phyloP scores from a whole-genome alignment of 2,329 filamentous ascomycete genomes.

The Periconia sp. region DNA sequence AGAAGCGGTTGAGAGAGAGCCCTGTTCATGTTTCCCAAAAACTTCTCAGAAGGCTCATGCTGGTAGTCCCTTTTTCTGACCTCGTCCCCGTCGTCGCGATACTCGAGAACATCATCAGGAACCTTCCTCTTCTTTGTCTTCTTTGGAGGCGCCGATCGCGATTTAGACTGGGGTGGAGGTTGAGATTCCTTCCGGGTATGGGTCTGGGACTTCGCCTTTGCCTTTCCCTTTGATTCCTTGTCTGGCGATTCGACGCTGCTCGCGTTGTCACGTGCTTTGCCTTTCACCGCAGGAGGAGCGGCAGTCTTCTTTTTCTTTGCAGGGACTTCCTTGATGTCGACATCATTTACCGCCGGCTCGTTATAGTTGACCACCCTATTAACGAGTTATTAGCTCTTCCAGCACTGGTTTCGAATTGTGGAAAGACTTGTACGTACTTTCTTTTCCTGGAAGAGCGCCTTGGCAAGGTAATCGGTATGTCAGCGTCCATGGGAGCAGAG shows the following conservation, averaged over 20 bases:
- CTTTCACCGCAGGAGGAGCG: background rate
- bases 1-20: constrained; percentile 1
- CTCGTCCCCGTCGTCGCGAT: background rate
- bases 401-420: background rate
- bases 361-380: constrained; percentile 1
- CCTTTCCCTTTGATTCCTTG: background rate
- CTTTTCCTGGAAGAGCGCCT: background rate
- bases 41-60: background rate
- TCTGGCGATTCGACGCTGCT: background rate
- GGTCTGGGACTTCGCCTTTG: background rate
- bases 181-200: background rate
- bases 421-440: background rate
- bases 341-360: background rate
- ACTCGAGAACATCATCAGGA: background rate
- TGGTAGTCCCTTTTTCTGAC: background rate
- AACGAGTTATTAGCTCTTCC: background rate
- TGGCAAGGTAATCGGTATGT: background rate
- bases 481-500: background rate
- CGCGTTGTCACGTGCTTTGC: background rate
- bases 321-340: background rate
- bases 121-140: background rate
- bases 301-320: background rate
- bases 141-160: background rate
- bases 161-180: background rate
- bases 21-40: background rate